phyloP scores from a whole-genome alignment of 257 asterid genomes.

The Craterostigma plantagineum region DNA sequence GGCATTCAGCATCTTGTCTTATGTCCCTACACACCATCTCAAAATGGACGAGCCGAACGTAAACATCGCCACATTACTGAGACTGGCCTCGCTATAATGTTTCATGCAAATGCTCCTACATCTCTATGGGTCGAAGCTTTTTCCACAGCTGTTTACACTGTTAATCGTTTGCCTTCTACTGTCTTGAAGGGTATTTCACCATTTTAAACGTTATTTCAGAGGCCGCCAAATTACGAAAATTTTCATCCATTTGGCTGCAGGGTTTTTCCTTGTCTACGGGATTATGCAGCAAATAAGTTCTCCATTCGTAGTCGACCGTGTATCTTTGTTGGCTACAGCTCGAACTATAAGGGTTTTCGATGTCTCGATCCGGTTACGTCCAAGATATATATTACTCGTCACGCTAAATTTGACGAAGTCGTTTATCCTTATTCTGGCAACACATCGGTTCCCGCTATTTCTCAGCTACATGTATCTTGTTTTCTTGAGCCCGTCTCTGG shows the following conservation, averaged over 20 bases:
- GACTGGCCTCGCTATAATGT: not conserved
- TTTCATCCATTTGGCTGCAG: slow-evolving; percentile 8
- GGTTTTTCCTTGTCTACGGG: slow-evolving; percentile 5
- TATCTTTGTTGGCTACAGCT: slow-evolving; percentile 1
- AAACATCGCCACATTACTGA: slow-evolving; percentile 7
- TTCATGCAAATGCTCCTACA: slow-evolving; percentile 3
- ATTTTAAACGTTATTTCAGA: not conserved
- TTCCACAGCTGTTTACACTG: not conserved
- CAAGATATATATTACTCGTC: not conserved
- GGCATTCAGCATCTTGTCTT: slow-evolving; percentile 3
- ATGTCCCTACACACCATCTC: slow-evolving; percentile 6
- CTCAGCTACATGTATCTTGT: not conserved
- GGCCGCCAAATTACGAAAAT: slow-evolving; percentile 1
- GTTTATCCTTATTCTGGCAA: too few relatives aligned
- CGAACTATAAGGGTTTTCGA: not conserved
- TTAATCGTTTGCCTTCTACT: slow-evolving; percentile 1
- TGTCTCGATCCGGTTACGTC: slow-evolving; percentile 1
- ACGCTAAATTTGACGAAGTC: too few relatives aligned
- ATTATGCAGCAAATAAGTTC: slow-evolving; percentile 4
- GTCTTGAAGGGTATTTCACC: not conserved
- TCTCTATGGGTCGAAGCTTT: slow-evolving; percentile 6
- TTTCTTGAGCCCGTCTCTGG: not conserved
- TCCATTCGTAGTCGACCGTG: not conserved
- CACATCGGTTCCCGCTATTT: too few relatives aligned
- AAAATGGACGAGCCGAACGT: slow-evolving; percentile 3